Conservation (phyloP, 352 stramenopile genomes). For the Pythium aristosporum region DNA sequence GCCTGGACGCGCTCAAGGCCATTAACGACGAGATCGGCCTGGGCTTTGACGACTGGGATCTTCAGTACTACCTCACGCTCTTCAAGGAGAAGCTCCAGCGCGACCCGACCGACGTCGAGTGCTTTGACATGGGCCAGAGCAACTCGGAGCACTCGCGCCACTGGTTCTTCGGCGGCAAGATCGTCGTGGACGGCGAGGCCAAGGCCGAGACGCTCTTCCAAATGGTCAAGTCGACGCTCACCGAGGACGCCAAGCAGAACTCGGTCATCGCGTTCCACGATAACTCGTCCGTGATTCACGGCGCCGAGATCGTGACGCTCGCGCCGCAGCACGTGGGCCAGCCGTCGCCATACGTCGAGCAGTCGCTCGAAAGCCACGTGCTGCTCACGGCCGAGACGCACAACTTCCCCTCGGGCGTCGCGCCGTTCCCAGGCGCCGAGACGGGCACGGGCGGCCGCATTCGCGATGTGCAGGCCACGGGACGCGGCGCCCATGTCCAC, state of each 20-base stretch:
- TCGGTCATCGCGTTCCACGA: slow-evolving; percentile 99
- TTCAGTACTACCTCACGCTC: slow-evolving; percentile 98
- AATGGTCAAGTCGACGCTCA: slow-evolving; percentile 98
- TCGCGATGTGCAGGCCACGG: slow-evolving; percentile 98
- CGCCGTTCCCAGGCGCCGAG: slow-evolving; percentile 94
- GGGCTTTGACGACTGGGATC: slow-evolving; percentile 98
- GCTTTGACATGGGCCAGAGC: slow-evolving; percentile 98
- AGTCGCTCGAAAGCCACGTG: slow-evolving; percentile 89
- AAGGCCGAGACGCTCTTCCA: slow-evolving; percentile 97
- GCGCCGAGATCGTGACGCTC: slow-evolving; percentile 89
- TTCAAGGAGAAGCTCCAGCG: slow-evolving; percentile 96
- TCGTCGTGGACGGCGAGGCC: slow-evolving; percentile 97
- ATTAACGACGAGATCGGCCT: slow-evolving; percentile 95
- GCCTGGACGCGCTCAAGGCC: slow-evolving; percentile 92
- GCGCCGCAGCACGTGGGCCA: slow-evolving; percentile 57
- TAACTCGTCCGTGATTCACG: slow-evolving; percentile 97
- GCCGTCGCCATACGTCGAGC: slow-evolving; percentile 66
- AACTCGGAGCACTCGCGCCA: slow-evolving; percentile 99
- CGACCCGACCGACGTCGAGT: slow-evolving; percentile 99
- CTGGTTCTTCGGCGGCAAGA: slow-evolving; percentile 99
- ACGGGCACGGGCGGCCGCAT: slow-evolving; percentile 98
- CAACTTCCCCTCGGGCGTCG: slow-evolving; percentile 98
- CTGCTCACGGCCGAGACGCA: slow-evolving; percentile 99
- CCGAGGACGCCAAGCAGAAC: slow-evolving; percentile 89
- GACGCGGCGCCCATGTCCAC: slow-evolving; percentile 94